A percentile compares a stretch with the other conserved stretches of the same genome.
phyloP scores from a whole-genome alignment of 129 eudicot species.

The Scalesia atractyloides region DNA sequence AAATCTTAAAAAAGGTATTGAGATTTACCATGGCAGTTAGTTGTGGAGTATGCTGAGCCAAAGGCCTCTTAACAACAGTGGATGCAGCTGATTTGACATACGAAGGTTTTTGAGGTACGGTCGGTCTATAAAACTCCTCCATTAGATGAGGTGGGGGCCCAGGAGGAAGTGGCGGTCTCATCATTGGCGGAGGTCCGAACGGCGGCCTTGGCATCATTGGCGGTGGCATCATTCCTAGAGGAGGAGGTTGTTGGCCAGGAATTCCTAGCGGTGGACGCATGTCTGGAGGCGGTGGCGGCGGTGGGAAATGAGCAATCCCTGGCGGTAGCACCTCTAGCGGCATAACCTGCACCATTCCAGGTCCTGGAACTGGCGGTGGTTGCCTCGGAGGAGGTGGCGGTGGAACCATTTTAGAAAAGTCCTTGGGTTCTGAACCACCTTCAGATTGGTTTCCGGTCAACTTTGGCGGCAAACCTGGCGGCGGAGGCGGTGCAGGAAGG shows the following conservation, averaged over 20 bases:
- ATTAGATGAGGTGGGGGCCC: constrained; percentile 77
- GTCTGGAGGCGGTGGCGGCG: constrained; percentile 80
- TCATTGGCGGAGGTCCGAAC: constrained; percentile 85
- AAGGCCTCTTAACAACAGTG: constrained; percentile 97
- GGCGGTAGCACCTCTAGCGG: constrained; percentile 79
- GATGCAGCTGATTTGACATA: constrained; percentile 97
- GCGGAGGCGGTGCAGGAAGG: constrained; percentile 90
- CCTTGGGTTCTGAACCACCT: constrained; percentile 50
- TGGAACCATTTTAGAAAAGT: constrained; percentile 55
- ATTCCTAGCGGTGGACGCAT: constrained; percentile 71
- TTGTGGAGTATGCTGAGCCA: constrained; percentile 98
- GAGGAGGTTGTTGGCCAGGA: constrained; percentile 60
- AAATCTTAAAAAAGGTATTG: background rate
- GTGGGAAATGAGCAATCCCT: constrained; percentile 78
- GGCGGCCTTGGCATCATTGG: constrained; percentile 76
- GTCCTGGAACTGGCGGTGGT: constrained; percentile 56
- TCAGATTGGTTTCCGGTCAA: constrained; percentile 42
- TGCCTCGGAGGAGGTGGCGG: constrained; percentile 93
- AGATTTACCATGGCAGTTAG: constrained; percentile 80
- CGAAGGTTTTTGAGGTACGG: constrained; percentile 85
- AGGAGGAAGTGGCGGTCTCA: constrained; percentile 99
- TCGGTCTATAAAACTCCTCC: constrained; percentile 52
- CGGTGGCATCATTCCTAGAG: constrained; percentile 74
- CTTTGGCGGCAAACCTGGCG: constrained; percentile 62
- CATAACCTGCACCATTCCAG: constrained; percentile 49